Evolutionary conservation across 2,329 filamentous ascomycete species (phyloP).

Genomic region (Lachnellula suecica): DNA sequence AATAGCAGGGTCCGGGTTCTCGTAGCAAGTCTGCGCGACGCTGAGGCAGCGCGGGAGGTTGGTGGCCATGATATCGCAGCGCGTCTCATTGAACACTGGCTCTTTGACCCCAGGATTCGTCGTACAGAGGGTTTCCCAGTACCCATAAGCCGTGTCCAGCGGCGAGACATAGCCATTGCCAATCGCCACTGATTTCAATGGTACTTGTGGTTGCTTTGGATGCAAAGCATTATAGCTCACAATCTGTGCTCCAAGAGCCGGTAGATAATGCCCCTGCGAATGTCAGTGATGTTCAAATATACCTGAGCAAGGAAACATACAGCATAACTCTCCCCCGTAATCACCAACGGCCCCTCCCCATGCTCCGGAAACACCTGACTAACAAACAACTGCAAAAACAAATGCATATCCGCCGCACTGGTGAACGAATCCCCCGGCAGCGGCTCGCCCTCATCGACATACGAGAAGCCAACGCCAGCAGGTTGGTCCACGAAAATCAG

Average conservation of each 20-base stretch:
- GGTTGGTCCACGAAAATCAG: constrained; percentile 57
- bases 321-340: constrained; percentile 50
- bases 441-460: constrained; percentile 37
- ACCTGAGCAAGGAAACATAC: constrained; percentile 25
- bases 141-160: constrained; percentile 40
- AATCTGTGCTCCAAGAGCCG: constrained; percentile 42
- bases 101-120: constrained; percentile 42
- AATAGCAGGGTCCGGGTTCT: constrained; percentile 40
- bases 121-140: constrained; percentile 47
- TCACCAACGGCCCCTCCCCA: constrained; percentile 39
- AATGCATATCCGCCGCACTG: constrained; percentile 47
- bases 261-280: constrained; percentile 45
- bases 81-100: constrained; percentile 44
- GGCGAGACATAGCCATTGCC: constrained; percentile 47
- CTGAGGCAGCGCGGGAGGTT: constrained; percentile 45
- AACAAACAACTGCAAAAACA: constrained; percentile 48
- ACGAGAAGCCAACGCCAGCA: constrained; percentile 67
- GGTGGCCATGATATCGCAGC: constrained; percentile 45
- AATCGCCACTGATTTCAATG: constrained; percentile 43
- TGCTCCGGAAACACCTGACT: constrained; percentile 44
- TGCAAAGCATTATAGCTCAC: constrained; percentile 42
- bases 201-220: constrained; percentile 40
- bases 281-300: not conserved
- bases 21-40: constrained; percentile 39
- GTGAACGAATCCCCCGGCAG: constrained; percentile 40